Evolutionary conservation across 1,284 basidiomycete species (phyloP).

Genomic region (Apiotrichum montevideense): DNA sequence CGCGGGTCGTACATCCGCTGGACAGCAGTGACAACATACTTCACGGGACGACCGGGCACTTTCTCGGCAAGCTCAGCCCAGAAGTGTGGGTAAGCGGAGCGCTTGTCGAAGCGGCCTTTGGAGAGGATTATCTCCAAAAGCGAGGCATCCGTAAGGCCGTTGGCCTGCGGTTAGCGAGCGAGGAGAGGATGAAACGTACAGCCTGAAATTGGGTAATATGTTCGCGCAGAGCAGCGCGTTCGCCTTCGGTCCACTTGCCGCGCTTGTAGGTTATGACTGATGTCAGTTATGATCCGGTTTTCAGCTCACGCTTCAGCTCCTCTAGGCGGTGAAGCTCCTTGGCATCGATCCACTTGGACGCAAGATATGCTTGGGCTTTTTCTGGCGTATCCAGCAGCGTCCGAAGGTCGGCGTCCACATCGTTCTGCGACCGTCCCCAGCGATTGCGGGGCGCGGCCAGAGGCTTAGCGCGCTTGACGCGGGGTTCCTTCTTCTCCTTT

Average conservation of each 20-base stretch:
- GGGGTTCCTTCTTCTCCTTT: not conserved
- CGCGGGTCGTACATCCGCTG: constrained; percentile 35
- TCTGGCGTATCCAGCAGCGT: not conserved
- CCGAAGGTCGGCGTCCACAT: constrained; percentile 1
- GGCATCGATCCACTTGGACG: constrained; percentile 24
- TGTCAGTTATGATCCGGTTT: too few species aligned
- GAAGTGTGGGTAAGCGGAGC: constrained; percentile 27
- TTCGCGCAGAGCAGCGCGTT: constrained; percentile 22
- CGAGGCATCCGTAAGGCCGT: constrained; percentile 16
- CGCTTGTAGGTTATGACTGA: constrained; percentile 33
- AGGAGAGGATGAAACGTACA: too few species aligned
- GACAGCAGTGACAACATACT: constrained; percentile 32
- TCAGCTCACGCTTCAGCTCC: constrained; percentile 27
- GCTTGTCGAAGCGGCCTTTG: constrained; percentile 18
- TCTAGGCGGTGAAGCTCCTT: constrained; percentile 29
- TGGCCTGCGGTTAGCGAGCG: constrained; percentile 1
- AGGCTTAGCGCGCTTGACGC: not conserved
- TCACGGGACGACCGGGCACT: constrained; percentile 35
- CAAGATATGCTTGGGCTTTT: constrained; percentile 24
- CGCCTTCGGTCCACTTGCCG: constrained; percentile 29
- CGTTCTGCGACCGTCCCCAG: not conserved
- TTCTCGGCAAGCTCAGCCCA: constrained; percentile 33
- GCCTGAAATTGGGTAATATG: constrained; percentile 23
- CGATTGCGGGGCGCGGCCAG: constrained; percentile 3
- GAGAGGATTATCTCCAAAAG: constrained; percentile 30